A percentile compares a stretch with the other conserved stretches of the same genome.
phyloP scores from a whole-genome alignment of 176 grass and related monocot species.

The Carex kokanica region DNA sequence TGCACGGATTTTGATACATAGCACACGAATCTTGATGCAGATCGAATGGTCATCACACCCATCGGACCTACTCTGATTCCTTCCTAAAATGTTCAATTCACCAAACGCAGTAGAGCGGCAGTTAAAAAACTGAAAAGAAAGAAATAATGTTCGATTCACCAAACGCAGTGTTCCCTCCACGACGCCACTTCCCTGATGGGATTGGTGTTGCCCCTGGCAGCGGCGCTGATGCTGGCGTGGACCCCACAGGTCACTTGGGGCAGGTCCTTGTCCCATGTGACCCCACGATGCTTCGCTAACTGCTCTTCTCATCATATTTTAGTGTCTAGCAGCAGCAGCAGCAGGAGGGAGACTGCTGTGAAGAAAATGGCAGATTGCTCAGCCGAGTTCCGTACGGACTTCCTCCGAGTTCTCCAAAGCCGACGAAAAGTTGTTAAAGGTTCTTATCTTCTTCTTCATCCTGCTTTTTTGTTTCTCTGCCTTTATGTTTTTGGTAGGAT shows the following conservation, averaged over 20 bases:
- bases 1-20: too few relatives aligned
- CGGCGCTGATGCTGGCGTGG: conserved; percentile 27
- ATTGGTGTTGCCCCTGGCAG: conserved; percentile 8
- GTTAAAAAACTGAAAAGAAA: not conserved
- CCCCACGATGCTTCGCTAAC: not conserved
- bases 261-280: conserved; percentile 22
- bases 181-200: not conserved
- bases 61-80: too few relatives aligned
- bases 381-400: conserved; percentile 37
- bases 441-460: not conserved
- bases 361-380: conserved; percentile 33
- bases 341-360: not conserved
- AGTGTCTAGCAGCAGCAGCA: not conserved
- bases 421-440: conserved; percentile 38
- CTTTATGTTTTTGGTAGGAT: not conserved
- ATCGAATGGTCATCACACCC: too few relatives aligned
- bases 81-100: too few relatives aligned
- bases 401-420: conserved; percentile 43
- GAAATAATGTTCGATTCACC: not conserved
- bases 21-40: too few relatives aligned
- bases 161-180: not conserved
- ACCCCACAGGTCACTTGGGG: conserved; percentile 12
- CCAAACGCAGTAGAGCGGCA: not conserved
- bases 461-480: not conserved
- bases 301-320: not conserved